Evolutionary conservation across 805 yeast genomes (phyloP), one percentile per base, ranked within the genome.

Genomic region (Metschnikowia borealis): DNA sequence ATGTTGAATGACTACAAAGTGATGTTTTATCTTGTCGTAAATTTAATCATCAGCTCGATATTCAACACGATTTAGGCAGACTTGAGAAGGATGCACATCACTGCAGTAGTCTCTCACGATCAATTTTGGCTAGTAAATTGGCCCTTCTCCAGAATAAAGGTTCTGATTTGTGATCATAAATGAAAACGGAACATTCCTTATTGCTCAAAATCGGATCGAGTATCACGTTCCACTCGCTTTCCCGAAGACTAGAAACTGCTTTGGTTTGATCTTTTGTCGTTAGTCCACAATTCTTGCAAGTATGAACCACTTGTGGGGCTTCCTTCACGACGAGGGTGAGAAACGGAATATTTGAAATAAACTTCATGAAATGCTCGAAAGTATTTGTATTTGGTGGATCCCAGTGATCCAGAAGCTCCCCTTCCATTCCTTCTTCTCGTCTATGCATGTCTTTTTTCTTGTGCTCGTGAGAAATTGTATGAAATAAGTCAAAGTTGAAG

Each of bases 201-300:
- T 53, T 54, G 34, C 43, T 42, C 21, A 59, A 31, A n/a, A 61
- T 37, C 1, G 64, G 63, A 23, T 49, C 50, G 20, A 62, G 55
- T 5, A 62, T 38, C 13, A 53, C 50, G 13, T 42, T 29, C 65
- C 65, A 62, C 38, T 61, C 63, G 26, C 54, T 48, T 5, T 49
- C 51, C 13, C 44, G 55, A 23, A 50, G 53, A 31, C 48, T 54
- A 2, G 52, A 44, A 8, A 51, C 50, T 32, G 32, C 42, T 38
- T 50, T 56, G 20, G 53, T 47, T 5, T 46, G 46, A 17, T 54
- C 60, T 29, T 48, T 44, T 17, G 49, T 50, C 5, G 52, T 51
- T 29, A 58, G 53, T 2, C 75, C 75, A 58, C 75, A 71, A n/a
- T 62, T 67, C 14, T 56, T 57, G 55, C 75, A 71, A 1, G 68